phyloP scores from a whole-genome alignment of 768 basidiomycete species.

The Xerocomus spinulosus region DNA sequence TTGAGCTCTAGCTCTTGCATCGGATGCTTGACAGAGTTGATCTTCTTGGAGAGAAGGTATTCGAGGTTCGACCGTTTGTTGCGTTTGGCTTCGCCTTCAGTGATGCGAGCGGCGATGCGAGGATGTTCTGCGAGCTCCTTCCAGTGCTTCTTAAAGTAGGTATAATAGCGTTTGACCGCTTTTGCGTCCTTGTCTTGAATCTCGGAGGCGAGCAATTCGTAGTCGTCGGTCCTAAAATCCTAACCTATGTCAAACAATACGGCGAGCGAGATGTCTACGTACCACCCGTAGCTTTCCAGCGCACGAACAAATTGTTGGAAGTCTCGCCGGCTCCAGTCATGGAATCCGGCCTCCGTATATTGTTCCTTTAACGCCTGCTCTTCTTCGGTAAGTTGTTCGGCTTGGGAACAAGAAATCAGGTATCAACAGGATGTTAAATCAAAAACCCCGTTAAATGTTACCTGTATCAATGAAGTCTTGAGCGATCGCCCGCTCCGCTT shows the following conservation, averaged over 20 bases:
- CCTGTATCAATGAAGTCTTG: constrained; percentile 88
- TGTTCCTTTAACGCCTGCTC: constrained; percentile 79
- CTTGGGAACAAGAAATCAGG: constrained; percentile 34
- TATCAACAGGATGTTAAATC: not conserved
- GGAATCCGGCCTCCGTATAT: constrained; percentile 74
- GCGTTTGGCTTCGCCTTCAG: constrained; percentile 86
- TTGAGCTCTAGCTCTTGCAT: constrained; percentile 97
- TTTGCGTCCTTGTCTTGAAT: constrained; percentile 80
- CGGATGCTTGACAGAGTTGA: constrained; percentile 77
- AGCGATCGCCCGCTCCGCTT: constrained; percentile 71
- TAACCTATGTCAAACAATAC: not conserved
- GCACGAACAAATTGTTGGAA: constrained; percentile 88
- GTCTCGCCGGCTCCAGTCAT: constrained; percentile 88
- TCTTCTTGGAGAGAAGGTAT: constrained; percentile 74
- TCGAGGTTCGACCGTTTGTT: constrained; percentile 81
- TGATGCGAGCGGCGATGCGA: constrained; percentile 76
- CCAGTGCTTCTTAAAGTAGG: constrained; percentile 87
- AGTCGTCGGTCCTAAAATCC: constrained; percentile 52
- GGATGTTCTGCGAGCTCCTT: constrained; percentile 69
- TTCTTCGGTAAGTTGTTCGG: constrained; percentile 87
- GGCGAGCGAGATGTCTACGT: constrained; percentile 18
- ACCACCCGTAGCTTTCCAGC: constrained; percentile 81
- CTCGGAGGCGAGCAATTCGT: constrained; percentile 69
- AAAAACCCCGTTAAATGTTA: constrained; percentile 21
- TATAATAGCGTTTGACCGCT: constrained; percentile 74